A percentile compares a stretch with the other conserved stretches of the same genome.
Conservation (phyloP, 116 monocot species). For the Phalaenopsis hybrid region DNA sequence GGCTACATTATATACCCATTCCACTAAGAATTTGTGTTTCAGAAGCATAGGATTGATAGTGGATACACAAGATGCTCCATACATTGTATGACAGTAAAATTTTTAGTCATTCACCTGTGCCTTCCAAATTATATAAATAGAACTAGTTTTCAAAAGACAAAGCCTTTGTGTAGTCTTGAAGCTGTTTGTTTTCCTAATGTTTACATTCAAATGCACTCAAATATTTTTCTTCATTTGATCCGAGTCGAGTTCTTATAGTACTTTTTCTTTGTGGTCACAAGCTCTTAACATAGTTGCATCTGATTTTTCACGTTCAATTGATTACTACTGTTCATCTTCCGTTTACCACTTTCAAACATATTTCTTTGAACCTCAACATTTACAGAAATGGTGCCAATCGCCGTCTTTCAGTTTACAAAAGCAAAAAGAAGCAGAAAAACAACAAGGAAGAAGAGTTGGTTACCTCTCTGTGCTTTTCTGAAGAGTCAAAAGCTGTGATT, state of each 20-base stretch:
- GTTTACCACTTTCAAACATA: background rate
- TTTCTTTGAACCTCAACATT: background rate
- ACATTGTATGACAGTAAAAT: too few species aligned
- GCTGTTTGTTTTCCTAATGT: too few species aligned
- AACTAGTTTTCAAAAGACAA: too few species aligned
- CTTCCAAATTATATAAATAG: too few species aligned
- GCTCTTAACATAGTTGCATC: constrained; percentile 1
- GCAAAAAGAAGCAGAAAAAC: constrained; percentile 22
- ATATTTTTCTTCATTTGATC: background rate
- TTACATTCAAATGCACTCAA: too few species aligned
- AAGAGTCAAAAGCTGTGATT: constrained; percentile 47
- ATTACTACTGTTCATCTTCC: background rate
- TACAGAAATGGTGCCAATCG: constrained; percentile 48
- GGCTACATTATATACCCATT: too few species aligned
- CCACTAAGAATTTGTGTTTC: too few species aligned
- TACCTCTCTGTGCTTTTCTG: constrained; percentile 45
- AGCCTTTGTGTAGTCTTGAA: too few species aligned
- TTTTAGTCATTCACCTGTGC: too few species aligned
- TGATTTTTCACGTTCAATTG: background rate
- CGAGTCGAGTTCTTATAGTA: background rate
- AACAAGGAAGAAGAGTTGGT: constrained; percentile 31
- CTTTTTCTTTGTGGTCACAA: background rate
- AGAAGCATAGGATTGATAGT: too few species aligned
- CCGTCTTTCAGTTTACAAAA: constrained; percentile 63
- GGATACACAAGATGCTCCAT: too few species aligned